phyloP scores from a whole-genome alignment of 1,284 basidiomycete species.

The Polyporus tsugae region DNA sequence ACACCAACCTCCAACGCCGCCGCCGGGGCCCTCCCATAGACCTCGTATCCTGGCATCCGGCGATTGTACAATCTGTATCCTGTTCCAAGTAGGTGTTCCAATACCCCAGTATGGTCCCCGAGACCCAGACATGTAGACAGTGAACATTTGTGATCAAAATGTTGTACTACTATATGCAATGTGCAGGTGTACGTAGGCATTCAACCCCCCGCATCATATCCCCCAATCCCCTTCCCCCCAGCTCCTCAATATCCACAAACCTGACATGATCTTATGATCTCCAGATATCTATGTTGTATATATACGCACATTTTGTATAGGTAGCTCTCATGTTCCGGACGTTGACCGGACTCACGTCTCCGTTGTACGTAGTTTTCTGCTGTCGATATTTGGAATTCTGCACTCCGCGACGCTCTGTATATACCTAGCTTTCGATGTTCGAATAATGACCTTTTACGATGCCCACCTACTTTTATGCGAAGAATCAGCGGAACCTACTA shows the following conservation, averaged over 20 bases:
- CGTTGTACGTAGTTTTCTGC: slow-evolving; percentile 21
- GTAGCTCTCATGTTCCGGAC: slow-evolving; percentile 14
- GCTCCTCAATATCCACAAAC: neutral
- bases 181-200: slow-evolving; percentile 14
- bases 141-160: slow-evolving; percentile 2
- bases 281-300: slow-evolving; percentile 34
- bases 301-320: slow-evolving; percentile 24
- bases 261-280: neutral
- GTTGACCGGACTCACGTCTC: neutral
- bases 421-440: slow-evolving; percentile 24
- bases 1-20: slow-evolving; percentile 42
- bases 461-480: neutral
- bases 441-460: slow-evolving; percentile 19
- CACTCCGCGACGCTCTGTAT: slow-evolving; percentile 22
- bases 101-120: neutral
- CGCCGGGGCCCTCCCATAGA: slow-evolving; percentile 11
- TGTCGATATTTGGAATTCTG: slow-evolving; percentile 22
- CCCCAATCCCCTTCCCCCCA: neutral
- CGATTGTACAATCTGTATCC: slow-evolving; percentile 16
- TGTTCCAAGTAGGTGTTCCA: slow-evolving; percentile 7
- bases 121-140: slow-evolving; percentile 9
- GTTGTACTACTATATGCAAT: slow-evolving; percentile 16
- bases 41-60: neutral
- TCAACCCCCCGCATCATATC: neutral
- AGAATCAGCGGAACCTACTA: neutral